Evolutionary conservation across 2,329 filamentous ascomycete species (phyloP), one percentile per base, ranked within the genome.

Genomic region (Aspergillus phoenicis): DNA sequence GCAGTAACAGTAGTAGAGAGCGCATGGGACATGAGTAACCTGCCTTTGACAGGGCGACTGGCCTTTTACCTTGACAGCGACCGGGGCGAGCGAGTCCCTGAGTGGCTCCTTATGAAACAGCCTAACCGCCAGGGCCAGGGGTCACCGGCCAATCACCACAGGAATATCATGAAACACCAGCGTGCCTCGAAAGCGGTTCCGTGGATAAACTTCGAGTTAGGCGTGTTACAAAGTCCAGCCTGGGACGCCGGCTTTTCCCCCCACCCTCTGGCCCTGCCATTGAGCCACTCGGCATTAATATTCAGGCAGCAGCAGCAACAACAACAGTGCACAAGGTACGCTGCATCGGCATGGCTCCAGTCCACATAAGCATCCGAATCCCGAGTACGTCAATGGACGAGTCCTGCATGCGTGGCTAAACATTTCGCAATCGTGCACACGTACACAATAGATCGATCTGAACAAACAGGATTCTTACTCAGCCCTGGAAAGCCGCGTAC

Each of bases 401-500:
- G 33, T 36, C 41, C 24, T 20, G 41, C 20, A 45, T 22, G 17
- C 17, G 45, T 15, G 13, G 15, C 22, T 24, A 13, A 24, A 28
- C 26, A 28, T 45, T 47, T 13, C 33, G 33, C 26, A 53, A 53
- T 36, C 7, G 17, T 36, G 33, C 13, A 33, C 24, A 17, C 24
- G 28, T 55, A 45, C 17, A 15, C 33, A 36, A 11, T 45, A 17
- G 24, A 26, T 7, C 4, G 52, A 55, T 47, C n/a, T 47, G 38
- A 22, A 41, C 24, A 20, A 39, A 39, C 22, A 33, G 39, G 26
- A 36, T 13, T 36, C 53, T 43, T 45, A 43, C 39, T 47, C 39
- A 56, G 53, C 41, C 17, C 41, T 45, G 41, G 33, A 6, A 45
- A 20, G 53, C 53, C 53, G 53, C 53, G 53, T 56, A 56, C 39